A percentile compares a stretch with the other conserved stretches of the same genome.
phyloP scores from a whole-genome alignment of 148 eudicot genomes.

The Amaranthus palmeri region DNA sequence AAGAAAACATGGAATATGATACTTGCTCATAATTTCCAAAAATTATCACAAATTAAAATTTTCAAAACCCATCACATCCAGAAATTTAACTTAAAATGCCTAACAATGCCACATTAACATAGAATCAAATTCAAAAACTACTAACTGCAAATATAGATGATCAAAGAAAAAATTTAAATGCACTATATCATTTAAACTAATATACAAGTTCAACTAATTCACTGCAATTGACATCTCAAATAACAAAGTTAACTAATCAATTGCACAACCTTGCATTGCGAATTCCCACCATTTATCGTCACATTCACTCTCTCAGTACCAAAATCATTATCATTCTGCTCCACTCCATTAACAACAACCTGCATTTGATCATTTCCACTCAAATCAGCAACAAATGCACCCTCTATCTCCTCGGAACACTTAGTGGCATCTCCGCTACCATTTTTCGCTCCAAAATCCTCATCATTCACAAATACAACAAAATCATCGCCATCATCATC shows the following conservation, averaged over 20 bases:
- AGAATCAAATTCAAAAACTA: not conserved
- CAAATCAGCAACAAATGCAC: not conserved
- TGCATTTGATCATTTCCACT: not conserved
- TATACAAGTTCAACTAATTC: not conserved
- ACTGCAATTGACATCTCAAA: not conserved
- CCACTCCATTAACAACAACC: slow-evolving; percentile 1
- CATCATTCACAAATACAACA: slow-evolving; percentile 23
- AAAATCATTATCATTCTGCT: slow-evolving; percentile 8
- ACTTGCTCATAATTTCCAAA: no score
- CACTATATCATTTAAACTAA: not conserved
- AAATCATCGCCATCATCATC: slow-evolving; percentile 19
- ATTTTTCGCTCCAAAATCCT: slow-evolving; percentile 17
- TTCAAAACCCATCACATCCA: no score
- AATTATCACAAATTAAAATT: no score
- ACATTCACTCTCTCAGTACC: slow-evolving; percentile 11
- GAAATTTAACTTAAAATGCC: not conserved
- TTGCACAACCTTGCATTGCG: slow-evolving; percentile 19
- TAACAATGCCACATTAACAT: not conserved
- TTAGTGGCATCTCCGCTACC: not conserved
- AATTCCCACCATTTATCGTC: slow-evolving; percentile 14
- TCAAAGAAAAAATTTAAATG: not conserved
- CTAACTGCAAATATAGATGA: not conserved
- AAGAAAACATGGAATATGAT: not conserved
- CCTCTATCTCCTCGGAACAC: slow-evolving; percentile 4
- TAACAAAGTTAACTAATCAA: not conserved